Evolutionary conservation across 306 rosid species (phyloP).

Genomic region (Nissolia schottii): DNA sequence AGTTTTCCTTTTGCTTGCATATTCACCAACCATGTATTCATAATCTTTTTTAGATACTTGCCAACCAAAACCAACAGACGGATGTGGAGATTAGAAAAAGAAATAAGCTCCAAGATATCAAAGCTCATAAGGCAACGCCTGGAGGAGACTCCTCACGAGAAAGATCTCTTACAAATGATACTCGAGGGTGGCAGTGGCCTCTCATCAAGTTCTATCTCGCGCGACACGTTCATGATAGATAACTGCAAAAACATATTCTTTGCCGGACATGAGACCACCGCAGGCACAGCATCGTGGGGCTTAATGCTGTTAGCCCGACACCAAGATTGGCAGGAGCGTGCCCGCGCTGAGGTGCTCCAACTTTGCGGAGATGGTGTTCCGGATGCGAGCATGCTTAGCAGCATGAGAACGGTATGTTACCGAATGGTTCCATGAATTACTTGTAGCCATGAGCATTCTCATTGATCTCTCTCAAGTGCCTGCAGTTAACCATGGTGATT

Average conservation of each 20-base stretch:
- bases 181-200: conserved; percentile 29
- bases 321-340: conserved; percentile 44
- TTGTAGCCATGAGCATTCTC: neutral
- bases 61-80: conserved; percentile 53
- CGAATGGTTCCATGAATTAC: neutral
- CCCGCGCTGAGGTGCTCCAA: conserved; percentile 27
- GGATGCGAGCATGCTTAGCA: conserved; percentile 29
- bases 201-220: neutral
- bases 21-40: neutral
- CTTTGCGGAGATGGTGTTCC: conserved; percentile 24
- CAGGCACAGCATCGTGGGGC: conserved; percentile 34
- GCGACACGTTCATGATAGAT: conserved; percentile 50
- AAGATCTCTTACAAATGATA: conserved; percentile 66
- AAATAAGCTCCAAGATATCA: conserved; percentile 42
- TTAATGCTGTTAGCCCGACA: conserved; percentile 36
- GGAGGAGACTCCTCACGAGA: conserved; percentile 29
- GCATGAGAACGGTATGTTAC: conserved; percentile 36
- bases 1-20: neutral
- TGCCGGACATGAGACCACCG: conserved; percentile 48
- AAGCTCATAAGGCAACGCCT: conserved; percentile 40
- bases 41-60: conserved; percentile 37
- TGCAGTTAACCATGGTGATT: conserved; percentile 70
- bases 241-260: conserved; percentile 44
- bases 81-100: conserved; percentile 60
- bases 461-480: neutral